phyloP scores from a whole-genome alignment of 1,139 yeast genomes.

The Eremothecium cymbalariae region DNA sequence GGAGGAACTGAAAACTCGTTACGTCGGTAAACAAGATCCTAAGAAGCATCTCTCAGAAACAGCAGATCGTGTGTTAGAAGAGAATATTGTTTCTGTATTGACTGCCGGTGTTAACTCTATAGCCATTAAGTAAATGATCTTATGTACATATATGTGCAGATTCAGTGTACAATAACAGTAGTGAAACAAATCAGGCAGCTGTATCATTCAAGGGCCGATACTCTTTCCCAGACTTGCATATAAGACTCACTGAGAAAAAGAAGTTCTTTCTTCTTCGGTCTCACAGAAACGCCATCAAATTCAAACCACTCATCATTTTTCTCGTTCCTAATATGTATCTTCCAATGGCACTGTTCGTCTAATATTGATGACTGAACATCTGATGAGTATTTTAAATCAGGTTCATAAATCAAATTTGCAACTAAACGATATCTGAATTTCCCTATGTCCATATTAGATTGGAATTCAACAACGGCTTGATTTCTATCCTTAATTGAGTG shows the following conservation, averaged over 20 bases:
- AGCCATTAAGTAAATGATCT: conserved; percentile 49
- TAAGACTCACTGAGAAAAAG: conserved; percentile 56
- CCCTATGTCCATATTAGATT: conserved; percentile 31
- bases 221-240: conserved; percentile 58
- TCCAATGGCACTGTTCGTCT: conserved; percentile 40
- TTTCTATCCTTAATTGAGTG: conserved; percentile 40
- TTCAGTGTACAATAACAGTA: conserved; percentile 1
- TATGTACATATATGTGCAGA: background rate
- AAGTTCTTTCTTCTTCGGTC: conserved; percentile 46
- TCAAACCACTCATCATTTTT: conserved; percentile 46
- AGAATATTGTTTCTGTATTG: conserved; percentile 76
- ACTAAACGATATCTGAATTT: conserved; percentile 39
- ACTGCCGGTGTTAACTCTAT: conserved; percentile 86
- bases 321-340: conserved; percentile 42
- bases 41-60: conserved; percentile 92
- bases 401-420: conserved; percentile 46
- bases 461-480: conserved; percentile 58
- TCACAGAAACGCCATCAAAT: conserved; percentile 45
- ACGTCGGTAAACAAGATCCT: conserved; percentile 98
- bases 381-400: conserved; percentile 12
- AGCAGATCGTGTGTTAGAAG: conserved; percentile 79
- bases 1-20: conserved; percentile 86
- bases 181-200: background rate
- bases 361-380: too few species aligned
- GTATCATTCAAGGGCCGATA: too few species aligned